phyloP scores from a whole-genome alignment of 352 stramenopile species.

The Phytophthora chlamydospora region DNA sequence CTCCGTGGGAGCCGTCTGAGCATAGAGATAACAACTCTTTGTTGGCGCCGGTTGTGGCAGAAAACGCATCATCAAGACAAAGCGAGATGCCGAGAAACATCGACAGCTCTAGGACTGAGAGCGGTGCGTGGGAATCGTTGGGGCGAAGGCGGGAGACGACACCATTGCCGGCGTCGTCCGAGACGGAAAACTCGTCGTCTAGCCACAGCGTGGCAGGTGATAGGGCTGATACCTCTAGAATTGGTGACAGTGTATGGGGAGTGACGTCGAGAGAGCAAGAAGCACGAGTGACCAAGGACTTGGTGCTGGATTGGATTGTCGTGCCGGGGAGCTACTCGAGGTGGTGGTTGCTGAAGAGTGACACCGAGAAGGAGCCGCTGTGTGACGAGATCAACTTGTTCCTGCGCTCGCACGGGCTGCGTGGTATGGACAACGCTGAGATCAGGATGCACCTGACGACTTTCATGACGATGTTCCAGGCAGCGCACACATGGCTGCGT shows the following conservation, averaged over 20 bases:
- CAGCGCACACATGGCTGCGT: slow-evolving; percentile 39
- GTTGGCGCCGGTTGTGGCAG: too few species aligned
- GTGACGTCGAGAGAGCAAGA: slow-evolving; percentile 12
- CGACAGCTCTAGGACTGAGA: too few species aligned
- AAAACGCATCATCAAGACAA: too few species aligned
- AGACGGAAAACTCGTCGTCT: too few species aligned
- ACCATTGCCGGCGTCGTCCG: too few species aligned
- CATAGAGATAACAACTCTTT: too few species aligned
- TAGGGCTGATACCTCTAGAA: background rate
- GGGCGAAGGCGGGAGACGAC: too few species aligned
- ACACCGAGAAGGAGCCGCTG: slow-evolving; percentile 36
- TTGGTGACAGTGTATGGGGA: slow-evolving; percentile 3
- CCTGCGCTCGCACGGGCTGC: slow-evolving; percentile 35
- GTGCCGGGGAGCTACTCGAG: slow-evolving; percentile 46
- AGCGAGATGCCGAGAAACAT: too few species aligned
- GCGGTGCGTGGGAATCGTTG: too few species aligned
- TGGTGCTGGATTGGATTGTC: slow-evolving; percentile 47
- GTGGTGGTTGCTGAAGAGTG: slow-evolving; percentile 34
- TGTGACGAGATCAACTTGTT: slow-evolving; percentile 47
- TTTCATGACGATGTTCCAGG: slow-evolving; percentile 46
- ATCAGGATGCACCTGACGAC: slow-evolving; percentile 34
- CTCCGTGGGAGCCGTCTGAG: too few species aligned
- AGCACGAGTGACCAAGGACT: slow-evolving; percentile 17
- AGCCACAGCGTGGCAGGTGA: background rate
- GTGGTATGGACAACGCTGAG: slow-evolving; percentile 29